Conservation (phyloP, 805 yeast species). For the Wickerhamiella vanderwaltii region DNA sequence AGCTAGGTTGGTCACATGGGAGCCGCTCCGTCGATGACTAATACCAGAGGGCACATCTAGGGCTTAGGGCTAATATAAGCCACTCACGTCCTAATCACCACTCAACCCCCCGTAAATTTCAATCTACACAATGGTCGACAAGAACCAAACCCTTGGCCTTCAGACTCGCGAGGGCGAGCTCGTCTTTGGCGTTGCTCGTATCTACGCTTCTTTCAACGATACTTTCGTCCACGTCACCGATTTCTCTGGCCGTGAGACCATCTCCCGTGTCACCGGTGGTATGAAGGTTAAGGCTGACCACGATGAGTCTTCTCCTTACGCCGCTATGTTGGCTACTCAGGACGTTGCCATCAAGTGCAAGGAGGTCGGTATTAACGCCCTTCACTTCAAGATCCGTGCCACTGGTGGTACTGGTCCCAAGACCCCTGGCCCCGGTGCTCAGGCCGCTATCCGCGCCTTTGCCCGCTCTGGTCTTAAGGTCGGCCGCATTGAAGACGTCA, state of each 20-base stretch:
- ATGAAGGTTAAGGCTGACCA: constrained; percentile 99
- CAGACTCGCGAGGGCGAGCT: constrained; percentile 95
- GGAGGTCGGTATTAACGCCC: constrained; percentile 99
- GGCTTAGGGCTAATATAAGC: constrained; percentile 11
- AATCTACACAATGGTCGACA: constrained; percentile 14
- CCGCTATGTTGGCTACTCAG: constrained; percentile 99
- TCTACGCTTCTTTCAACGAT: constrained; percentile 99
- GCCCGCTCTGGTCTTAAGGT: constrained; percentile 99
- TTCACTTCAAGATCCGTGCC: constrained; percentile 99
- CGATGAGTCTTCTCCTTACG: constrained; percentile 99
- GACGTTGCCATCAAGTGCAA: constrained; percentile 98
- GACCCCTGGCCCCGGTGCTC: constrained; percentile 99
- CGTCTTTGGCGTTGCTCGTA: constrained; percentile 99
- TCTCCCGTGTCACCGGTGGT: constrained; percentile 99
- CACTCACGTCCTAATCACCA: constrained; percentile 9
- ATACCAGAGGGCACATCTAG: too few species aligned
- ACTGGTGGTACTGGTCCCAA: constrained; percentile 99
- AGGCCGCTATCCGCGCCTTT: constrained; percentile 96
- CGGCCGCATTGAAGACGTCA: constrained; percentile 99
- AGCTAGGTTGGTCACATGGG: too few species aligned
- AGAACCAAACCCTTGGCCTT: constrained; percentile 52
- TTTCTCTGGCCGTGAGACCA: constrained; percentile 99
- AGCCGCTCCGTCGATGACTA: too few species aligned
- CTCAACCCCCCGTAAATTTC: constrained; percentile 4
- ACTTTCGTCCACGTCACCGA: constrained; percentile 99